Evolutionary conservation across 1,284 basidiomycete species (phyloP).

Genomic region (Rhodotorula sp.): DNA sequence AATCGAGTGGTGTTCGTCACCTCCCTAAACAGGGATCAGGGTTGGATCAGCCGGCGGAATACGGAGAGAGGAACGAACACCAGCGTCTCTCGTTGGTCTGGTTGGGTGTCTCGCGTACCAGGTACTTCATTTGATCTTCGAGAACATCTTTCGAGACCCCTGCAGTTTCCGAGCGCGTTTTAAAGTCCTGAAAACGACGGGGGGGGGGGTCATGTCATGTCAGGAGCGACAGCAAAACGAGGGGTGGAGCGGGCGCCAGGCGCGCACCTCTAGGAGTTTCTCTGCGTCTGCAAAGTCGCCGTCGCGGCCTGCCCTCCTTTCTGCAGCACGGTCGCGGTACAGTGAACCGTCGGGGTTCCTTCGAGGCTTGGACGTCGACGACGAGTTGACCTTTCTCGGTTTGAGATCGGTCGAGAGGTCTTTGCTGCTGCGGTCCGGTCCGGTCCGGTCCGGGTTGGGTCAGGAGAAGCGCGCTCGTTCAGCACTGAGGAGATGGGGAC

Average conservation of each 20-base stretch:
- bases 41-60: background rate
- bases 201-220: no score
- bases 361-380: slow-evolving; percentile 5
- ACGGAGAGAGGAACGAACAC: background rate
- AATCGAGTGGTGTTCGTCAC: slow-evolving; percentile 46
- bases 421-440: background rate
- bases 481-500: no score
- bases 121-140: slow-evolving; percentile 36
- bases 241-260: background rate
- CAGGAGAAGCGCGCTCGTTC: no score
- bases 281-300: slow-evolving; percentile 35
- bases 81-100: no score
- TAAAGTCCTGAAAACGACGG: slow-evolving; percentile 24
- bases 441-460: no score
- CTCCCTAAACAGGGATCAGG: slow-evolving; percentile 32
- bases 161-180: slow-evolving; percentile 15
- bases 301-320: slow-evolving; percentile 30
- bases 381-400: slow-evolving; percentile 16
- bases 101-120: slow-evolving; percentile 15
- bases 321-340: slow-evolving; percentile 36
- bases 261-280: slow-evolving; percentile 34
- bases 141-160: slow-evolving; percentile 11
- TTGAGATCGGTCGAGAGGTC: slow-evolving; percentile 33
- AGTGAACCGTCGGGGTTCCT: slow-evolving; percentile 7
- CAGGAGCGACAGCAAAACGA: no score